A percentile compares a stretch with the other conserved stretches of the same genome.
These are phyloP conservation scores for Fusarium brevicatenulatum DNA, from an alignment of 2,329 filamentous ascomycete genomes.

Conservation along the genomic window DNA sequence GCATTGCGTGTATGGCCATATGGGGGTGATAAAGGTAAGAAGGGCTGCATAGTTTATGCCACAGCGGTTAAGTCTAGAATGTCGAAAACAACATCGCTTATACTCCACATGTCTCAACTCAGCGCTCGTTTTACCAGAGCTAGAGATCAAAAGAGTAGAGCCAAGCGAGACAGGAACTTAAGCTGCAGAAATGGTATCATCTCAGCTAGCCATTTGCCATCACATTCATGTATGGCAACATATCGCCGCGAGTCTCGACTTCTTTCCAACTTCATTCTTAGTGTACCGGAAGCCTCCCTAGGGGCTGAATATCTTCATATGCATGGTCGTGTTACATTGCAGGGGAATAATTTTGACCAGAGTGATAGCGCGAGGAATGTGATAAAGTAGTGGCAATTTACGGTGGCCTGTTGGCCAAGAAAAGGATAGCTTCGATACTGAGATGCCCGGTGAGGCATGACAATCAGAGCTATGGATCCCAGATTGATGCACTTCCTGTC, in stretches of 20 bases:
- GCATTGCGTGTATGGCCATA: not conserved
- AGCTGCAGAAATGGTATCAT: not conserved
- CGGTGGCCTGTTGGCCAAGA: not conserved
- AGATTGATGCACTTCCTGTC: not conserved
- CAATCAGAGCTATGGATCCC: not conserved
- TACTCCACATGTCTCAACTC: not conserved
- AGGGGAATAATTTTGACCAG: not conserved
- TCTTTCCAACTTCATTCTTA: fast-evolving
- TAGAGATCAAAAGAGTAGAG: not conserved
- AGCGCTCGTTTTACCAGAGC: not conserved
- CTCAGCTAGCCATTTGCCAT: not conserved
- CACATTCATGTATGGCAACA: not conserved
- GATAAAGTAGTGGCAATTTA: not conserved
- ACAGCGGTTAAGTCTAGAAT: not conserved
- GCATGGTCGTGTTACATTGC: fast-evolving
- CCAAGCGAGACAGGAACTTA: not conserved
- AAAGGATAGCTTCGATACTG: not conserved
- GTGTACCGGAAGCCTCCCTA: not conserved
- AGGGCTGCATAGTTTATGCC: not conserved
- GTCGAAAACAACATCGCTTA: fast-evolving
- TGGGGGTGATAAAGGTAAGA: too few species aligned
- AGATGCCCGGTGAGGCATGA: not conserved
- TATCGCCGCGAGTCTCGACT: not conserved
- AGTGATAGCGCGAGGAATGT: not conserved
- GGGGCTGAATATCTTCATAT: fast-evolving